These are phyloP conservation scores for Pyropia yezoensis DNA, from an alignment of 23 red algal genomes.

Conservation along the genomic window DNA sequence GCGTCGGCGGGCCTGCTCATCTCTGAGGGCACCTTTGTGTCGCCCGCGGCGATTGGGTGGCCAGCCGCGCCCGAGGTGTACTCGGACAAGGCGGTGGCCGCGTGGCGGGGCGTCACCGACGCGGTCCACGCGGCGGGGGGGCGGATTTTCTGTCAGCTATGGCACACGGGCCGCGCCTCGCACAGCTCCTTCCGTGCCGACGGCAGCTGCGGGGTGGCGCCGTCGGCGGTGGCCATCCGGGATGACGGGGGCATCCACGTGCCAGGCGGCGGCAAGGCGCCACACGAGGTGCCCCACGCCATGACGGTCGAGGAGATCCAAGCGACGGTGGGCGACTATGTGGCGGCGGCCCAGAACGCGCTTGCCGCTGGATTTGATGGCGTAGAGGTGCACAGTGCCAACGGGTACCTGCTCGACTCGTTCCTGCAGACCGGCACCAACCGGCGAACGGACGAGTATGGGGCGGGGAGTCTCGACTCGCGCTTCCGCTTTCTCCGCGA, in stretches of 20 bases:
- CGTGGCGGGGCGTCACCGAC: constrained; percentile 41
- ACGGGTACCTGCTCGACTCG: constrained; percentile 68
- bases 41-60: constrained; percentile 43
- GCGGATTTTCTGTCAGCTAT: constrained; percentile 68
- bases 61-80: constrained; percentile 48
- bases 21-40: constrained; percentile 59
- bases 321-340: constrained; percentile 37
- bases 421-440: constrained; percentile 71
- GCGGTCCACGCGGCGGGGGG: constrained; percentile 42
- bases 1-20: constrained; percentile 47
- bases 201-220: constrained; percentile 24
- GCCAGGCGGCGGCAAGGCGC: constrained; percentile 8
- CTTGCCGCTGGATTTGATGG: constrained; percentile 75
- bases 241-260: not conserved
- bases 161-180: constrained; percentile 60
- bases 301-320: constrained; percentile 56
- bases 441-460: constrained; percentile 58
- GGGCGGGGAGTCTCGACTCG: constrained; percentile 46
- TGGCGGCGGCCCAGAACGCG: constrained; percentile 26
- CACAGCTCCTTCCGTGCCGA: constrained; percentile 61
- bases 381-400: constrained; percentile 66
- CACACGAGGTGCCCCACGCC: constrained; percentile 48
- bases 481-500: constrained; percentile 48
- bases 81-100: constrained; percentile 19
- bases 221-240: constrained; percentile 23